Evolutionary conservation across 352 stramenopile genomes (phyloP), one percentile per base, ranked within the genome.

Genomic region (Phytopythium aichiense): DNA sequence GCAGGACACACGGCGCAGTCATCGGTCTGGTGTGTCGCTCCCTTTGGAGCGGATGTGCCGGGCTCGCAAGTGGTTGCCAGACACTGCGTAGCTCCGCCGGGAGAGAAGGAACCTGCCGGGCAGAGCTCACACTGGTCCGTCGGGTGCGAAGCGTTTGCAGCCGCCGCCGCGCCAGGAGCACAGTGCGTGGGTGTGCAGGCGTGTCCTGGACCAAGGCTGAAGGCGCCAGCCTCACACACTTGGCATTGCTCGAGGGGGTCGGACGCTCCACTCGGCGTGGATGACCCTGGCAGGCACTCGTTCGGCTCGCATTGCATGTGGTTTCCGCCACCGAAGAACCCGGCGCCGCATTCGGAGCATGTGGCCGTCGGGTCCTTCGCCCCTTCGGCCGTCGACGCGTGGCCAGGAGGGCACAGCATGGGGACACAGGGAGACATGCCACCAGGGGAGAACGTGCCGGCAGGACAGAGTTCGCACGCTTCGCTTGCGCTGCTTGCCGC

Each of bases 361-460:
- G 67, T 73, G 20, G 65, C 64, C n/a, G 53, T 60, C 4, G 63
- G 42, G 13, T 73, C 35, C 16, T 63, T 46, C 5, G 69, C 67
- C 4, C 58, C 64, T 2, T 59, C 59, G 4, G 43, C 51, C 30
- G 54, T 64, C 5, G 72, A 80, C 9, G 61, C 69, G 16, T 66
- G 74, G 3, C 72, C 72, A 1, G 63, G 45, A 7, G 69, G 57
- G 43, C 72, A 80, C 0, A 60, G 50, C 72, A 77, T 75, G 1
- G 69, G 59, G 16, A 65, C 55, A 42, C 75, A 84, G 2, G 69
- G 66, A 0, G 66, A 64, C 9, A 57, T 65, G 18, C 70, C 75
- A 16, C 75, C 75, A 7, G 65, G 64, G 18, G 72, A 81, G 61
- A 69, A 81, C 18, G 60, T 72, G 43, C 75, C 75, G 2, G 63